Conservation (phyloP, 2,329 filamentous ascomycete genomes). For the Myriosclerotinia duriaeana region DNA sequence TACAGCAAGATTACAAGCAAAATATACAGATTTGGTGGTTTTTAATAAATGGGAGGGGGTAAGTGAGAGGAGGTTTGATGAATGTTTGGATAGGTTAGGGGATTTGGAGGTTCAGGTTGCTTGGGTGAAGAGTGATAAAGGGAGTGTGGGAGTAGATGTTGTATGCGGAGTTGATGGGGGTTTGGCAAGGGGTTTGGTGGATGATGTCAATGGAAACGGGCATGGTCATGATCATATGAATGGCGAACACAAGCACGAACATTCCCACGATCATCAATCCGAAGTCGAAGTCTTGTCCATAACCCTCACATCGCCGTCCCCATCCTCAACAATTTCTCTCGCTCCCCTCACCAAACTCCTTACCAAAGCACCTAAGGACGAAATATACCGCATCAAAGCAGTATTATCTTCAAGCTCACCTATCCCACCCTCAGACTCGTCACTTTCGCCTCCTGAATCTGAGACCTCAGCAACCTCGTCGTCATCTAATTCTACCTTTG, state of each 20-base stretch:
- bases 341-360: constrained; percentile 52
- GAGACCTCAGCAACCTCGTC: constrained; percentile 23
- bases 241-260: constrained; percentile 29
- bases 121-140: constrained; percentile 81
- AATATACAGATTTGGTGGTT: constrained; percentile 70
- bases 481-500: constrained; percentile 18
- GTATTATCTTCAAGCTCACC: constrained; percentile 51
- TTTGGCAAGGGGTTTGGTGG: constrained; percentile 59
- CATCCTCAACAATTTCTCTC: constrained; percentile 8
- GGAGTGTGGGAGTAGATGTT: constrained; percentile 73
- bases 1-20: constrained; percentile 70
- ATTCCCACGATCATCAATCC: constrained; percentile 62
- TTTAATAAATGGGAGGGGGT: constrained; percentile 72
- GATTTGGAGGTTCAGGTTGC: constrained; percentile 66
- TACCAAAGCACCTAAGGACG: constrained; percentile 77
- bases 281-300: constrained; percentile 92
- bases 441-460: constrained; percentile 37
- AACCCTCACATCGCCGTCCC: constrained; percentile 49
- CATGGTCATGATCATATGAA: constrained; percentile 49
- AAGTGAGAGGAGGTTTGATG: constrained; percentile 60
- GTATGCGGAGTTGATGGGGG: constrained; percentile 87
- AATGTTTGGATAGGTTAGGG: constrained; percentile 64
- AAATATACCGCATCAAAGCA: constrained; percentile 93
- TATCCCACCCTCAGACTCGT: constrained; percentile 54
- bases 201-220: constrained; percentile 40